A percentile compares a stretch with the other conserved stretches of the same genome.
These are phyloP conservation scores for Aphanomyces stellatus DNA, from an alignment of 352 stramenopile genomes.

Conservation along the genomic window DNA sequence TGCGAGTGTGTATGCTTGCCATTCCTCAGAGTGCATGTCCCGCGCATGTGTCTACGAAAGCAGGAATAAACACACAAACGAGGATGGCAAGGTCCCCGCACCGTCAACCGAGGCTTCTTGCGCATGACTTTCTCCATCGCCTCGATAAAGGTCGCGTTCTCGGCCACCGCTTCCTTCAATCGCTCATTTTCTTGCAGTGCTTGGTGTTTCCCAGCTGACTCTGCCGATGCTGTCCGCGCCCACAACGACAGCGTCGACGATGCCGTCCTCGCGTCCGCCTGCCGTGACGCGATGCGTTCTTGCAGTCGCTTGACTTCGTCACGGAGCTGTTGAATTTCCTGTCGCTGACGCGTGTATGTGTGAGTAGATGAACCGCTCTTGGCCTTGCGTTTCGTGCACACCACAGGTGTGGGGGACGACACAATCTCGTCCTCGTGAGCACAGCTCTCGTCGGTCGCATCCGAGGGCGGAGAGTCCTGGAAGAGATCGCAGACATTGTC, in stretches of 20 bases:
- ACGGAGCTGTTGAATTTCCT: background rate
- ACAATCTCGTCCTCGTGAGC: too few relatives aligned
- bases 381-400: background rate
- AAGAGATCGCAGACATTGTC: background rate
- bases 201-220: background rate
- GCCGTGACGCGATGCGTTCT: background rate
- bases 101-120: constrained; percentile 8
- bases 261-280: background rate
- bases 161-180: background rate
- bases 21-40: background rate
- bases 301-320: background rate
- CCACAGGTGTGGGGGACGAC: background rate
- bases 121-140: background rate
- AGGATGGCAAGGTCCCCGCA: background rate
- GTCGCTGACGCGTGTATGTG: background rate
- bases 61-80: background rate
- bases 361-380: background rate
- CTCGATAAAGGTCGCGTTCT: background rate
- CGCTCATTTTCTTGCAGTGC: constrained; percentile 7
- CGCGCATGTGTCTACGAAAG: background rate
- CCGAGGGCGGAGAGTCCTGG: too few relatives aligned
- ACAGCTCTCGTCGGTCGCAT: too few relatives aligned
- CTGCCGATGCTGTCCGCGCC: too few relatives aligned
- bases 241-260: background rate
- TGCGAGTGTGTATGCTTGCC: background rate